These are phyloP conservation scores for Lodderomyces margitis DNA, from an alignment of 1,139 yeast genomes.

Conservation along the genomic window DNA sequence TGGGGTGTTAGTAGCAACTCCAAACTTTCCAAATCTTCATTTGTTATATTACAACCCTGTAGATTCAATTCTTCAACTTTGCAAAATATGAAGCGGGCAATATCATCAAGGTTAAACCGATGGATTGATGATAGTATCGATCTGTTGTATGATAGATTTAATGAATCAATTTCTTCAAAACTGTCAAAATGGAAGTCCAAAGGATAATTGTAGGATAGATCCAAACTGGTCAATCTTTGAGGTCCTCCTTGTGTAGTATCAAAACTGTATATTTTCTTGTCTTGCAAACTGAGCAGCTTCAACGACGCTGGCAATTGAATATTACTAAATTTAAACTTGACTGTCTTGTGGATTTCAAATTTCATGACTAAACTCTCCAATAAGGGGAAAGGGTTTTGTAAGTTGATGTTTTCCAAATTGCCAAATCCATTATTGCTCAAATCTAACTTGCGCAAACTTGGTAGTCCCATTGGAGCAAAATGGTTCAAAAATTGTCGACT, in stretches of 20 bases:
- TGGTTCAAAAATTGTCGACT: no score
- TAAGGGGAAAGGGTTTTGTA: constrained; percentile 9
- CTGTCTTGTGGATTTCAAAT: constrained; percentile 10
- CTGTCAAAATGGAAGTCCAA: constrained; percentile 8
- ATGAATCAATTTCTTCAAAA: constrained; percentile 3
- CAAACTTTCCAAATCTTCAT: constrained; percentile 14
- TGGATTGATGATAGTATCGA: constrained; percentile 13
- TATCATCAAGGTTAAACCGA: constrained; percentile 9
- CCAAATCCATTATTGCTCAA: constrained; percentile 13
- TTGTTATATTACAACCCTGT: constrained; percentile 15
- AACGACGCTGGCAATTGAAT: constrained; percentile 8
- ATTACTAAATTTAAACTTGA: constrained; percentile 9
- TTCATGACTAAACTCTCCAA: constrained; percentile 12
- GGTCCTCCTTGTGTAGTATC: constrained; percentile 7
- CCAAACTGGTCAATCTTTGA: constrained; percentile 7
- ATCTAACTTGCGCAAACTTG: constrained; percentile 8
- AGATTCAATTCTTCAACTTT: constrained; percentile 12
- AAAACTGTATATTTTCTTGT: constrained; percentile 4
- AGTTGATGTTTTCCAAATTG: constrained; percentile 8
- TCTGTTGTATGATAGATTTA: constrained; percentile 14
- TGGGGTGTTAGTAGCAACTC: constrained; percentile 3
- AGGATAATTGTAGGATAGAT: constrained; percentile 14
- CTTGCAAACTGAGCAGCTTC: constrained; percentile 9
- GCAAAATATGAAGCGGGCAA: constrained; percentile 12
- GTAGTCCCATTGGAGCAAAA: constrained; percentile 8